Evolutionary conservation across 805 yeast species (phyloP).

Genomic region (Ogataea ramenticola): DNA sequence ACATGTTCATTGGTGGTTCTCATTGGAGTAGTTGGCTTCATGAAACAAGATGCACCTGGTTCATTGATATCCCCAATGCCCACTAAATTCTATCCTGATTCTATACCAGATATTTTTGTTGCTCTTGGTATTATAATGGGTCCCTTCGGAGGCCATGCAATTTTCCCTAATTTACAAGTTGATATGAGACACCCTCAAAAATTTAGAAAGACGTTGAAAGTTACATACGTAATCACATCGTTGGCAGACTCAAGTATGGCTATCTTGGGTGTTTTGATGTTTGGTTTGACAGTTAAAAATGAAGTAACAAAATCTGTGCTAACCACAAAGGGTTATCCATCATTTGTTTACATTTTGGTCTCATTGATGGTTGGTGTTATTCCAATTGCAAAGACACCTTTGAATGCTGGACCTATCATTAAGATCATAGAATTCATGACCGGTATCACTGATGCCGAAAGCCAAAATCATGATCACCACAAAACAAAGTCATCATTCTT

Average conservation of each 20-base stretch:
- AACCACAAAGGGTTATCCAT: conserved; percentile 60
- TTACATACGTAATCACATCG: conserved; percentile 53
- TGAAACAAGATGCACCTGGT: conserved; percentile 40
- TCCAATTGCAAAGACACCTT: conserved; percentile 82
- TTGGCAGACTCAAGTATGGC: conserved; percentile 57
- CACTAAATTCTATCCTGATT: conserved; percentile 33
- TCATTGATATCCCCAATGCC: conserved; percentile 42
- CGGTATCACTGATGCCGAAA: conserved; percentile 18
- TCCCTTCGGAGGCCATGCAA: conserved; percentile 82
- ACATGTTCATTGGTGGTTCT: conserved; percentile 43
- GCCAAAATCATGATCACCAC: conserved; percentile 13
- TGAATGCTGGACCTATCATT: conserved; percentile 80
- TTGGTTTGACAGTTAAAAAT: conserved; percentile 60
- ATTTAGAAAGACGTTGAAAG: conserved; percentile 42
- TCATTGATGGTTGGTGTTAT: conserved; percentile 68
- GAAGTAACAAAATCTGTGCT: conserved; percentile 75
- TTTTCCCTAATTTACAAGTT: conserved; percentile 67
- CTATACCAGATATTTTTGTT: conserved; percentile 32
- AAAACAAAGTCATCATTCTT: neutral
- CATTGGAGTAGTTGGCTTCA: conserved; percentile 40
- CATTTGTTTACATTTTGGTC: conserved; percentile 45
- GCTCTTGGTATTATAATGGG: conserved; percentile 63
- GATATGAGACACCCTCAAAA: conserved; percentile 71
- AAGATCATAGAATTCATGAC: conserved; percentile 55
- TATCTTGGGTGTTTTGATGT: conserved; percentile 68